phyloP scores from a whole-genome alignment of 202 grass and related monocot species.

The Carex arenaria region DNA sequence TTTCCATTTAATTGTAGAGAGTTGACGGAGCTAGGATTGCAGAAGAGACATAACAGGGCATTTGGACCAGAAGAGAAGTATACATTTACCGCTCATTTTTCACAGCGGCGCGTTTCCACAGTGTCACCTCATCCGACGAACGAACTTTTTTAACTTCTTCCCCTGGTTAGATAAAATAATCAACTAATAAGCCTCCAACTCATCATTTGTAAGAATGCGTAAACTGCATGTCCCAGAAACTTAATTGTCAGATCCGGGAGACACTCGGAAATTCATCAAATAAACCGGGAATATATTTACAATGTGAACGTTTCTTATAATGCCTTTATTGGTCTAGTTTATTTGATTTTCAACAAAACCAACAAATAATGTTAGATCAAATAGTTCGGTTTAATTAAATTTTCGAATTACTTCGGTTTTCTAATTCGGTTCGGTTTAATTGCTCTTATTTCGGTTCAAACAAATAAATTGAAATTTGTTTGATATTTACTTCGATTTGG shows the following conservation, averaged over 20 bases:
- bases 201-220: neutral
- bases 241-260: neutral
- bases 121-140: neutral
- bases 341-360: no score
- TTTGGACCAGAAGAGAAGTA: conserved; percentile 8
- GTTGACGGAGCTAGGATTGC: neutral
- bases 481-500: no score
- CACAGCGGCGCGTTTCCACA: neutral
- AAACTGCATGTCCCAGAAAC: no score
- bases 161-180: neutral
- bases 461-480: no score
- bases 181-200: neutral
- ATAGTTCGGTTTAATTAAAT: no score
- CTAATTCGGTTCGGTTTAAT: no score
- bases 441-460: no score
- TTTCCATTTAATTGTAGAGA: neutral
- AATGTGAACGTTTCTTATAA: no score
- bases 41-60: neutral
- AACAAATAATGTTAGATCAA: no score
- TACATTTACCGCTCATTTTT: conserved; percentile 22
- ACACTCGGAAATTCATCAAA: neutral
- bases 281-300: neutral
- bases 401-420: no score
- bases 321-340: no score
- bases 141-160: neutral